These are phyloP conservation scores for Coemansia sp. DNA, from an alignment of 192 early-diverging fungal genomes.

Conservation along the genomic window DNA sequence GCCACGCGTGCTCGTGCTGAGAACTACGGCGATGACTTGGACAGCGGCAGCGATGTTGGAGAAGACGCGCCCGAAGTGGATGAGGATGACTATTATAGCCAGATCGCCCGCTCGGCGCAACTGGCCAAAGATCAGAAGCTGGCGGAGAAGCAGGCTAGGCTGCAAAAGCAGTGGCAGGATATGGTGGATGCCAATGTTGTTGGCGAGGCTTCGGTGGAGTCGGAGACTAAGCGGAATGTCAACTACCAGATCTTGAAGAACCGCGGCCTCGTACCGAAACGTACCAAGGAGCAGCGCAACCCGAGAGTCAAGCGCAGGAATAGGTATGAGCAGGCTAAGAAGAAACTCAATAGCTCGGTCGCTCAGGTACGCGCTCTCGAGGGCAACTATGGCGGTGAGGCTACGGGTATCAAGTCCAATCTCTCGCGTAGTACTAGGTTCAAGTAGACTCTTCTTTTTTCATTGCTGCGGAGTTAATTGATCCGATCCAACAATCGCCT, in stretches of 20 bases:
- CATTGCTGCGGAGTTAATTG: background rate
- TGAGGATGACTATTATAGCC: conserved; percentile 60
- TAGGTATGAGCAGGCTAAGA: conserved; percentile 86
- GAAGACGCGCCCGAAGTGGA: conserved; percentile 27
- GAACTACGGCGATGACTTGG: conserved; percentile 55
- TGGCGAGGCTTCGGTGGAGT: conserved; percentile 51
- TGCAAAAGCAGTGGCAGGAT: conserved; percentile 36
- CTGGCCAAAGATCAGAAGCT: conserved; percentile 46
- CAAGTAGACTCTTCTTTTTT: conserved; percentile 12
- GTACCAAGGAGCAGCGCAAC: conserved; percentile 92
- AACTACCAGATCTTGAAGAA: conserved; percentile 92
- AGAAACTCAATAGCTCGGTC: conserved; percentile 81
- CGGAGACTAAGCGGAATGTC: conserved; percentile 71
- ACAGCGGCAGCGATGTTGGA: conserved; percentile 54
- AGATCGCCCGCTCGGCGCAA: conserved; percentile 53
- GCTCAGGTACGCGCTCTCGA: conserved; percentile 68
- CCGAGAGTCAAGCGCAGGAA: conserved; percentile 88
- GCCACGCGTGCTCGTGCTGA: conserved; percentile 16
- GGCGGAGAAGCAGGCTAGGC: conserved; percentile 56
- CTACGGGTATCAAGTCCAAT: conserved; percentile 88
- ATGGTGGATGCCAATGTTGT: conserved; percentile 50
- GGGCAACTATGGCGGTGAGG: conserved; percentile 86
- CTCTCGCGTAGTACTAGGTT: conserved; percentile 82
- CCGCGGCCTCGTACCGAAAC: conserved; percentile 88
- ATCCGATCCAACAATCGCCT: no score